phyloP scores from a whole-genome alignment of 2,329 filamentous ascomycete species.

The Botryosphaeria dothidea region DNA sequence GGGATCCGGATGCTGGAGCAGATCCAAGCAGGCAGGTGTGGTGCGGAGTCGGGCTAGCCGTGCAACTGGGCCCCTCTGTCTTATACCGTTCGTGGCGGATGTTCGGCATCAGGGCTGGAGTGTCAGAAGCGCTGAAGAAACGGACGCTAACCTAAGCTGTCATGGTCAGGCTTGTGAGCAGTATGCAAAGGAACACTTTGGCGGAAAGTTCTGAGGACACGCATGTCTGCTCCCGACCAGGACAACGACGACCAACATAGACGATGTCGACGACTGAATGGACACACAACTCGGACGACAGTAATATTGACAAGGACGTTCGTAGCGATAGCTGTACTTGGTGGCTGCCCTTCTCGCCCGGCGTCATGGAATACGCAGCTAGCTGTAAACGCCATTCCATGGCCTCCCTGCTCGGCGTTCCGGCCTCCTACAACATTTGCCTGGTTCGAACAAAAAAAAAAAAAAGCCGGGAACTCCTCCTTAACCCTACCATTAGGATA shows the following conservation, averaged over 20 bases:
- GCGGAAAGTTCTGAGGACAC: conserved; percentile 39
- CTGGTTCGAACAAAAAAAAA: no score
- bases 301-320: background rate
- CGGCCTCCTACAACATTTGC: background rate
- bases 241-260: background rate
- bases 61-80: background rate
- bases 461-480: background rate
- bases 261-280: background rate
- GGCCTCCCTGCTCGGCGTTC: background rate
- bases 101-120: background rate
- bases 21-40: background rate
- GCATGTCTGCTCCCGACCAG: background rate
- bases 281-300: background rate
- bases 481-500: background rate
- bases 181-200: conserved; percentile 95
- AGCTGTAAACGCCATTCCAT: background rate
- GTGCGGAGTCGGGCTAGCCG: background rate
- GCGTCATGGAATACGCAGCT: background rate
- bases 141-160: conserved; percentile 13
- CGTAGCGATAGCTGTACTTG: background rate
- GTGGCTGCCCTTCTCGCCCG: background rate
- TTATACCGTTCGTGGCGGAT: background rate
- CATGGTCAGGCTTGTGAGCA: conserved; percentile 73
- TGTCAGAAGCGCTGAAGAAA: conserved; percentile 10
- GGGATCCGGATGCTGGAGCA: background rate